phyloP scores from a whole-genome alignment of 495 filamentous ascomycete species.

The Aspergillus saccharolyticus region DNA sequence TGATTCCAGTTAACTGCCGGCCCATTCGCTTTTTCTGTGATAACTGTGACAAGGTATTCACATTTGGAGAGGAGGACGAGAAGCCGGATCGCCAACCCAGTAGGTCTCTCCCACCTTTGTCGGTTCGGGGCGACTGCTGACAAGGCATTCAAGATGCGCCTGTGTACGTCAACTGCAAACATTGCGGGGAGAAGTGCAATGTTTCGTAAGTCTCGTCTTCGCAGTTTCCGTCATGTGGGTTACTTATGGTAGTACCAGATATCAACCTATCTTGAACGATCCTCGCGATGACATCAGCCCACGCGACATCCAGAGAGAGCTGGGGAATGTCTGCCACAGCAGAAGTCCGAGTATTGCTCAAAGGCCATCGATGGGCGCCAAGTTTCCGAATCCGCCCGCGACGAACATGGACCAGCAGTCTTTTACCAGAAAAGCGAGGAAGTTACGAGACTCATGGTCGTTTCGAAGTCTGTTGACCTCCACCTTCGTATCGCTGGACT shows the following conservation, averaged over 20 bases:
- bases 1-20: conserved; percentile 22
- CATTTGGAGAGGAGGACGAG: conserved; percentile 17
- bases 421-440: conserved; percentile 16
- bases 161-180: conserved; percentile 18
- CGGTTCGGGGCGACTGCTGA: neutral
- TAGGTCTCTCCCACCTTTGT: conserved; percentile 1
- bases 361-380: conserved; percentile 15
- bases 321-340: conserved; percentile 11
- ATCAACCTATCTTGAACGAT: conserved; percentile 21
- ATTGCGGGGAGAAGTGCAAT: conserved; percentile 23
- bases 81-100: conserved; percentile 17
- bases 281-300: conserved; percentile 18
- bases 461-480: conserved; percentile 20
- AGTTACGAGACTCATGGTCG: conserved; percentile 26
- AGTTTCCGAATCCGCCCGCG: conserved; percentile 4
- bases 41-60: conserved; percentile 23
- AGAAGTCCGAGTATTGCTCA: conserved; percentile 21
- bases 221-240: neutral
- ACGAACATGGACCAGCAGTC: conserved; percentile 13
- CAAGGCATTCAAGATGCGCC: conserved; percentile 9
- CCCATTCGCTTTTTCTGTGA: conserved; percentile 25
- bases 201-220: conserved; percentile 17
- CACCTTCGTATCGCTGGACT: too few species aligned
- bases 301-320: conserved; percentile 18
- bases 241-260: conserved; percentile 16